phyloP scores from a whole-genome alignment of 257 asterid genomes.

The Nicotiana obtusifolia region DNA sequence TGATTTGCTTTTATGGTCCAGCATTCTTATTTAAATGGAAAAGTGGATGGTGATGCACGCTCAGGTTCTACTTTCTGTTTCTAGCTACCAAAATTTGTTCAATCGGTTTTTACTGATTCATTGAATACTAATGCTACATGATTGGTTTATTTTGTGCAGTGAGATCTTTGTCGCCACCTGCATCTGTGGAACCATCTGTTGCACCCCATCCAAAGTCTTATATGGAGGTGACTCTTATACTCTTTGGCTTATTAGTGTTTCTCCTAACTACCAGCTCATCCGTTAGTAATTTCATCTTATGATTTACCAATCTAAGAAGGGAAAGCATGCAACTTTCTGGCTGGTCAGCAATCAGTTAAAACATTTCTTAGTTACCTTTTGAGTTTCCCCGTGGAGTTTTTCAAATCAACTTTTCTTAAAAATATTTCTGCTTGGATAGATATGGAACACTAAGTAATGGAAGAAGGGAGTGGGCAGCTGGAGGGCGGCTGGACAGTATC shows the following conservation, averaged over 20 bases:
- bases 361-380: no score
- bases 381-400: no score
- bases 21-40: slow-evolving; percentile 75
- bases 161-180: slow-evolving; percentile 66
- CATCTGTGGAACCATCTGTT: slow-evolving; percentile 56
- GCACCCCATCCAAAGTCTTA: slow-evolving; percentile 80
- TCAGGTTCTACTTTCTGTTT: slow-evolving; percentile 48
- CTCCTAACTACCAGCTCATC: background rate
- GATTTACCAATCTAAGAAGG: no score
- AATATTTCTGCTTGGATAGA: background rate
- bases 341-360: no score
- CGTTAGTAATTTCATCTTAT: background rate
- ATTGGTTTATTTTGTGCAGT: slow-evolving; percentile 36
- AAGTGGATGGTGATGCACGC: slow-evolving; percentile 39
- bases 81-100: background rate
- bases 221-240: slow-evolving; percentile 56
- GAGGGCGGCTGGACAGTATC: background rate
- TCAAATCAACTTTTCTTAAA: background rate
- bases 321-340: no score
- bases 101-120: background rate
- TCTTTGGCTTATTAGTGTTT: slow-evolving; percentile 2
- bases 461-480: background rate
- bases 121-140: slow-evolving; percentile 2
- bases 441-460: background rate
- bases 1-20: slow-evolving; percentile 33